These are phyloP conservation scores for Colletotrichum scovillei DNA, from an alignment of 2,329 filamentous ascomycete species.

Conservation along the genomic window DNA sequence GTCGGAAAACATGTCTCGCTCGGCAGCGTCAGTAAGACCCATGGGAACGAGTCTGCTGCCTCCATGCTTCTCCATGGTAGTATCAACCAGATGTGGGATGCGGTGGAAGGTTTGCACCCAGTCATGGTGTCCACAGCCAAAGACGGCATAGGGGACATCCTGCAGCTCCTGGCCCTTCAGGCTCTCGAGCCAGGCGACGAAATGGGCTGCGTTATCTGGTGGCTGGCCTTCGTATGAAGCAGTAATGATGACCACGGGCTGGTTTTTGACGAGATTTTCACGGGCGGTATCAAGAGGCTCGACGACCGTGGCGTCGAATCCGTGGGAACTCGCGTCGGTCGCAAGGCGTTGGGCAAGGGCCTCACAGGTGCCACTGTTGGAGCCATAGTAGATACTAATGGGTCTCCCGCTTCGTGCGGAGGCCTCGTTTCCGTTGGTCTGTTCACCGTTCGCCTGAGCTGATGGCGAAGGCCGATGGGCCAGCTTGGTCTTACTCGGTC, in stretches of 20 bases:
- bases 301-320: conserved; percentile 62
- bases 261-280: conserved; percentile 64
- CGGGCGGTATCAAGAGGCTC: conserved; percentile 68
- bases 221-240: conserved; percentile 78
- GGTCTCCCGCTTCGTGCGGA: conserved; percentile 41
- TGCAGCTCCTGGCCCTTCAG: conserved; percentile 59
- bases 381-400: conserved; percentile 75
- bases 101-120: conserved; percentile 74
- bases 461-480: not conserved
- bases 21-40: conserved; percentile 69
- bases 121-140: conserved; percentile 71
- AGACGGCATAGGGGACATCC: conserved; percentile 72
- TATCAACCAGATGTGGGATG: conserved; percentile 72
- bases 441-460: conserved; percentile 15
- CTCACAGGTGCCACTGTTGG: conserved; percentile 77
- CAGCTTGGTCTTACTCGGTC: conserved; percentile 8
- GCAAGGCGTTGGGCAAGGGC: conserved; percentile 71
- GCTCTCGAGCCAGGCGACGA: conserved; percentile 71
- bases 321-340: conserved; percentile 63
- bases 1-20: conserved; percentile 74
- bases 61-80: conserved; percentile 54
- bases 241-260: conserved; percentile 72
- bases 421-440: conserved; percentile 18
- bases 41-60: conserved; percentile 52
- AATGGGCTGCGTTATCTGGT: conserved; percentile 74